phyloP scores from a whole-genome alignment of 768 basidiomycete species.

The Mycena sanguinolenta region DNA sequence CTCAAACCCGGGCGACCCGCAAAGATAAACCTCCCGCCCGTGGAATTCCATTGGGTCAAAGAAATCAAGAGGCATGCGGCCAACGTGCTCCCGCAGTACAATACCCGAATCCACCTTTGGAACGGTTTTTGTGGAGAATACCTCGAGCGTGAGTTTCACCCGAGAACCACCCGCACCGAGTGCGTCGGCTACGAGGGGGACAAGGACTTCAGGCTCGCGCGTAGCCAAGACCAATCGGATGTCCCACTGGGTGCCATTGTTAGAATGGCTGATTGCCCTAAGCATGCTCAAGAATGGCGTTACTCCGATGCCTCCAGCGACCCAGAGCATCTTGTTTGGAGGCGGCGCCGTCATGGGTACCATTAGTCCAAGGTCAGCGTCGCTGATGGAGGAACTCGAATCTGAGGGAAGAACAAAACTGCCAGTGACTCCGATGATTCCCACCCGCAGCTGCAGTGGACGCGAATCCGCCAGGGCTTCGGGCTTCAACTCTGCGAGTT shows the following conservation, averaged over 20 bases:
- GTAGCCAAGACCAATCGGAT: conserved; percentile 66
- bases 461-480: conserved; percentile 57
- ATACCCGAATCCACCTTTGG: conserved; percentile 25
- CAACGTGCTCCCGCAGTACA: conserved; percentile 35
- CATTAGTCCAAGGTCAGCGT: conserved; percentile 34
- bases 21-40: conserved; percentile 57
- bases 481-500: conserved; percentile 53
- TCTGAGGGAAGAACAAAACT: conserved; percentile 57
- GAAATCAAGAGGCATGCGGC: conserved; percentile 40
- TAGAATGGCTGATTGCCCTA: conserved; percentile 27
- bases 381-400: conserved; percentile 16
- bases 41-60: conserved; percentile 35
- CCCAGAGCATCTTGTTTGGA: conserved; percentile 59
- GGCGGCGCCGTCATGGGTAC: conserved; percentile 25
- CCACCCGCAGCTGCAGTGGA: conserved; percentile 54
- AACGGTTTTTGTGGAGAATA: conserved; percentile 50
- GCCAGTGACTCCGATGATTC: conserved; percentile 68
- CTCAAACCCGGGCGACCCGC: conserved; percentile 66
- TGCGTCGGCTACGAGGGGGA: conserved; percentile 56
- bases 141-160: conserved; percentile 51
- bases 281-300: conserved; percentile 76
- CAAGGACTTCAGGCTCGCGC: conserved; percentile 64
- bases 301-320: conserved; percentile 76
- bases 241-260: conserved; percentile 44
- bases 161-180: conserved; percentile 31